Evolutionary conservation across 2,329 filamentous ascomycete species (phyloP), one percentile per base, ranked within the genome.

Genomic region (Pestalotiopsis sp.): DNA sequence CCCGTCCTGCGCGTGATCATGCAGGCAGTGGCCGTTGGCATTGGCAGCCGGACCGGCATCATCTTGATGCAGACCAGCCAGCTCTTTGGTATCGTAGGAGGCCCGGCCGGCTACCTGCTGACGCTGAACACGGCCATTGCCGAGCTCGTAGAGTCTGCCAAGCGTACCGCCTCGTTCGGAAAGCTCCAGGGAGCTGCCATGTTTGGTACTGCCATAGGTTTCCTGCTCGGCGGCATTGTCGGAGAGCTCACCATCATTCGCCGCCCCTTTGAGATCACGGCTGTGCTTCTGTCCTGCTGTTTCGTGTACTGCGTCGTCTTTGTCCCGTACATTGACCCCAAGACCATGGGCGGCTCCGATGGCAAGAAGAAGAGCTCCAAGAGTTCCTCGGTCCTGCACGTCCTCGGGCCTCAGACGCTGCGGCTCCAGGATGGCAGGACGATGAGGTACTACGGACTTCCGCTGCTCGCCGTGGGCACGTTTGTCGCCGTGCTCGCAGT

Each of bases 51-150:
- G 3, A 70, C 79, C 0, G 91, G 91, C 9, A 90, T 92, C 71
- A 78, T 87, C 9, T 89, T 92, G 40, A 85, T 92, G 52, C 91
- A 92, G 75, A 76, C 78, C 38, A 90, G 88, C 0, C 91, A 92
- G 78, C 77, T 91, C n/a, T 88, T 92, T 64, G 91, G 88, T 0
- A 81, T 92, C 11, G 71, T 92, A 4, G 91, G 91, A 0, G 91
- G 91, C 0, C 90, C 91, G 0, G 86, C 86, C 0, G 91, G 91
- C 0, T 92, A 92, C 73, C 84, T 92, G 13, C 83, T 92, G 3
- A 85, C 89, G 0, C 81, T 91, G 30, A 92, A 92, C 72, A 88
- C 89, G 14, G 88, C 90, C 64, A 87, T 89, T 1, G 86, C 89
- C 1, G 90, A 92, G 73, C 81, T 91, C 2, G 86, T 90, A 0